A percentile compares a stretch with the other conserved stretches of the same genome.
Evolutionary conservation across 2,329 filamentous ascomycete species (phyloP).

Genomic region (Fusarium tuaranense): DNA sequence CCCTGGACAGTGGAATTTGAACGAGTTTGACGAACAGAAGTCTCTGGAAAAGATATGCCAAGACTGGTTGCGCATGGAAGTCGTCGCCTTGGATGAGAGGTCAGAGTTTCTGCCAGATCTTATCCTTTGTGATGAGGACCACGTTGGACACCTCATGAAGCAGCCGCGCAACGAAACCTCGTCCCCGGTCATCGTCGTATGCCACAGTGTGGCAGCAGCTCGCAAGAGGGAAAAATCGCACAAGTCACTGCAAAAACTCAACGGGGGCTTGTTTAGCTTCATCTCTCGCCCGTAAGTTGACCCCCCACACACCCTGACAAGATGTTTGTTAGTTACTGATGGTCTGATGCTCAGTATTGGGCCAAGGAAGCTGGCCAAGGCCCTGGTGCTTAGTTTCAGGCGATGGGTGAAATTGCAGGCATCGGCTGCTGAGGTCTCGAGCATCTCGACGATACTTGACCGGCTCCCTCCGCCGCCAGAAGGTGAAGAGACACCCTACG

Average conservation of each 20-base stretch:
- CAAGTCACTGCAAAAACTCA: constrained; percentile 29
- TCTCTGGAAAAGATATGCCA: constrained; percentile 19
- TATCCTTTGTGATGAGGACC: constrained; percentile 37
- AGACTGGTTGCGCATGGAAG: constrained; percentile 29
- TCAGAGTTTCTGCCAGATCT: constrained; percentile 41
- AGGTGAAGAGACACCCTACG: not conserved
- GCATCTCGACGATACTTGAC: constrained; percentile 25
- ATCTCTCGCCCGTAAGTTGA: constrained; percentile 53
- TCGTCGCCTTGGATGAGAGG: constrained; percentile 1
- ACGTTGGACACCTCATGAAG: not conserved
- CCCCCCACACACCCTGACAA: no score
- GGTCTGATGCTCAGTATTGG: constrained; percentile 44
- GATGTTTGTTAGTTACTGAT: not conserved
- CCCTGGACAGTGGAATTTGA: not conserved
- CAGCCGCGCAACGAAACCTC: constrained; percentile 6
- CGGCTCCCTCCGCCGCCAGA: not conserved
- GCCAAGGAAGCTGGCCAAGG: constrained; percentile 53
- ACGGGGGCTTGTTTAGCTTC: constrained; percentile 47
- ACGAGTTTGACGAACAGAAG: constrained; percentile 5
- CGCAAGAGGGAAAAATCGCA: constrained; percentile 36
- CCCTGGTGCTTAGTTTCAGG: constrained; percentile 44
- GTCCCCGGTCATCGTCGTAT: constrained; percentile 49
- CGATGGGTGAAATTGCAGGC: constrained; percentile 42
- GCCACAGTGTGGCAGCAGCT: constrained; percentile 46
- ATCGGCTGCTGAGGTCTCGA: constrained; percentile 16